phyloP scores from a whole-genome alignment of 495 filamentous ascomycete species.

The Chaetomium tenue region DNA sequence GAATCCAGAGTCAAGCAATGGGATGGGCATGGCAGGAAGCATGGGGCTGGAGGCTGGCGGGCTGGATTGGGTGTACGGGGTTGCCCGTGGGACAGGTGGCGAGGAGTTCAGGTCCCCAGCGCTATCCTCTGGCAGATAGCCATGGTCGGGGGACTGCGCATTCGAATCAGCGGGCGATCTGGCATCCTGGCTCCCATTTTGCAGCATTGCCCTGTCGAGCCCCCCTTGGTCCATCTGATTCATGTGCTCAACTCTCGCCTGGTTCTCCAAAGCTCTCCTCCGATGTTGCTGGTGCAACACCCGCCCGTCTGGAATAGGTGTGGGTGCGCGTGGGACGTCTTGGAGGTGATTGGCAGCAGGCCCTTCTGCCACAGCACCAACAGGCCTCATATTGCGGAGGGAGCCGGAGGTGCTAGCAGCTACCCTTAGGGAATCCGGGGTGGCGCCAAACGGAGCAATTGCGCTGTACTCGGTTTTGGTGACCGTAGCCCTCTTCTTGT shows the following conservation, averaged over 20 bases:
- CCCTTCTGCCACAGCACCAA: slow-evolving; percentile 56
- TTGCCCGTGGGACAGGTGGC: slow-evolving; percentile 64
- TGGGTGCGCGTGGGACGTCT: slow-evolving; percentile 76
- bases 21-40: slow-evolving; percentile 60
- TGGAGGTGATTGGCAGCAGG: slow-evolving; percentile 57
- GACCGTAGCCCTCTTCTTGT: slow-evolving; percentile 71
- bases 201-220: slow-evolving; percentile 19
- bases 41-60: slow-evolving; percentile 68
- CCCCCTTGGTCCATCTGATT: slow-evolving; percentile 27
- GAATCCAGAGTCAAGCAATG: slow-evolving; percentile 69
- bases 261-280: slow-evolving; percentile 24
- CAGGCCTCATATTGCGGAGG: slow-evolving; percentile 78
- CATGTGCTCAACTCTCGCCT: slow-evolving; percentile 27
- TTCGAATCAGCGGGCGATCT: slow-evolving; percentile 48
- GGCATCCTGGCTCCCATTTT: slow-evolving; percentile 37
- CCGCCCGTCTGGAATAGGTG: slow-evolving; percentile 61
- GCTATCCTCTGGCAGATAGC: slow-evolving; percentile 54
- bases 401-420: slow-evolving; percentile 85
- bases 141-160: slow-evolving; percentile 56
- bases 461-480: slow-evolving; percentile 66
- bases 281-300: slow-evolving; percentile 32
- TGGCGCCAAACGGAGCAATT: slow-evolving; percentile 65
- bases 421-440: slow-evolving; percentile 77
- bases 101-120: slow-evolving; percentile 71
- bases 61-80: slow-evolving; percentile 49